These are phyloP conservation scores for Hyphodiscus sp. DNA, from an alignment of 2,329 filamentous ascomycete species.

Conservation along the genomic window DNA sequence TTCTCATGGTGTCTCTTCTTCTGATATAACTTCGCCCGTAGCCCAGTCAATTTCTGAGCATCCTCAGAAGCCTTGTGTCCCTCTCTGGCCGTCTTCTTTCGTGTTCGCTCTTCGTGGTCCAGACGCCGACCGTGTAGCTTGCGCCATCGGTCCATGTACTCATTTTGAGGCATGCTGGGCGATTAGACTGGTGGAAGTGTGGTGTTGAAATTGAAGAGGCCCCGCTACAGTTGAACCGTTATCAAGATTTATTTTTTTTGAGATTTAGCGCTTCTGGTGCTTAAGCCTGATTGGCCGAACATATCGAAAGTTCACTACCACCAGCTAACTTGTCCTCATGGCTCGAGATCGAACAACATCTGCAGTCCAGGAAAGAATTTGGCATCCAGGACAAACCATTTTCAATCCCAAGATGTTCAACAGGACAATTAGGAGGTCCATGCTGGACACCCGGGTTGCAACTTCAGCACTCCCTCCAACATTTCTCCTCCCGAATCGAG, in stretches of 20 bases:
- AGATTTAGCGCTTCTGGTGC: too few species aligned
- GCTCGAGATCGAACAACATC: not conserved
- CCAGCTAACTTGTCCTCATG: not conserved
- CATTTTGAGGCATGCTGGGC: slow-evolving; percentile 62
- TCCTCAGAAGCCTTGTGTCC: slow-evolving; percentile 82
- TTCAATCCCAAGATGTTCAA: slow-evolving; percentile 23
- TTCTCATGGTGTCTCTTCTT: slow-evolving; percentile 95
- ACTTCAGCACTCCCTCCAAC: slow-evolving; percentile 38
- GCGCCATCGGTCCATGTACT: slow-evolving; percentile 74
- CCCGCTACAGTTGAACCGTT: slow-evolving; percentile 11
- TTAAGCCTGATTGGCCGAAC: not conserved
- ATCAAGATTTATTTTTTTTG: slow-evolving; percentile 8
- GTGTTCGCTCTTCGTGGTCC: slow-evolving; percentile 60
- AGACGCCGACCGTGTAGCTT: slow-evolving; percentile 50
- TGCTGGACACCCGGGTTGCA: slow-evolving; percentile 49
- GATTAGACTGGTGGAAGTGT: slow-evolving; percentile 10
- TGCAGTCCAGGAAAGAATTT: slow-evolving; percentile 1
- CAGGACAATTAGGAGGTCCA: slow-evolving; percentile 55
- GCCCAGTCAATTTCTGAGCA: slow-evolving; percentile 86
- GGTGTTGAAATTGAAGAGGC: slow-evolving; percentile 11
- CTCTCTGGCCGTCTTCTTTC: slow-evolving; percentile 84
- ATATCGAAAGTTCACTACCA: slow-evolving; percentile 1
- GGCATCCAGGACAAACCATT: not conserved
- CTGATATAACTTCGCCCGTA: slow-evolving; percentile 87
- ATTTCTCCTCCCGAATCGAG: slow-evolving; percentile 42